These are phyloP conservation scores for Colletotrichum eleusines DNA, from an alignment of 2,329 filamentous ascomycete genomes.

Conservation along the genomic window DNA sequence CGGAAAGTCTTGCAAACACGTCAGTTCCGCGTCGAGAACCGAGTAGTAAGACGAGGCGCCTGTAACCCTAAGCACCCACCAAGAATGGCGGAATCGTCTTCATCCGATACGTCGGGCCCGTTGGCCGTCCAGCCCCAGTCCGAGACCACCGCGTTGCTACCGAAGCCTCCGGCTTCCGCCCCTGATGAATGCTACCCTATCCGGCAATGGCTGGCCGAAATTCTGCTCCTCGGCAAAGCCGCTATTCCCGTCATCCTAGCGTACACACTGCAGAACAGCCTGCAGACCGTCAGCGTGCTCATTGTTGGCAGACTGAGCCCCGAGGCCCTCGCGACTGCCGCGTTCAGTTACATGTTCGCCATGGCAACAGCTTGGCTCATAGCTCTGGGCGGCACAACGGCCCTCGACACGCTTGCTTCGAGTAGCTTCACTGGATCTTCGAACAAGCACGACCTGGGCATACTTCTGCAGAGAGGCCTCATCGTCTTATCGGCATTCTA, in stretches of 20 bases:
- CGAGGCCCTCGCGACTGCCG: constrained; percentile 82
- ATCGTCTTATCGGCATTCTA: constrained; percentile 81
- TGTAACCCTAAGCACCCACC: not conserved
- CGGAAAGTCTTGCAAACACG: not conserved
- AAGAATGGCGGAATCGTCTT: constrained; percentile 28
- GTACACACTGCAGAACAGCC: constrained; percentile 86
- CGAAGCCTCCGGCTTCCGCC: constrained; percentile 33
- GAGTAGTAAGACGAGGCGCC: not conserved
- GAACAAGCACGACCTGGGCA: constrained; percentile 81
- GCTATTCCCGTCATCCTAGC: constrained; percentile 85
- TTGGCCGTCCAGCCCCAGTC: constrained; percentile 12
- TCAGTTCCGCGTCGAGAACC: not conserved
- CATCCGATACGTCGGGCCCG: constrained; percentile 21
- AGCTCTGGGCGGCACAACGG: constrained; percentile 86
- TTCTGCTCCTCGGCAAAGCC: constrained; percentile 74
- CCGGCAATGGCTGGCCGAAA: constrained; percentile 59
- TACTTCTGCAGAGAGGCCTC: constrained; percentile 82
- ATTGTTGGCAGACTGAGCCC: constrained; percentile 84
- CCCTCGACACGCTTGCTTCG: constrained; percentile 86
- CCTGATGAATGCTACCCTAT: constrained; percentile 22
- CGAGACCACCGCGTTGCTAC: constrained; percentile 41
- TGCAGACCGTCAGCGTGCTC: constrained; percentile 85
- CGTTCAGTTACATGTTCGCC: constrained; percentile 94
- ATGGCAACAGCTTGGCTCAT: constrained; percentile 92
- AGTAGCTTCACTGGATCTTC: constrained; percentile 85